These are phyloP conservation scores for Diddensiella santjacobensis DNA, from an alignment of 805 yeast genomes.

Conservation along the genomic window DNA sequence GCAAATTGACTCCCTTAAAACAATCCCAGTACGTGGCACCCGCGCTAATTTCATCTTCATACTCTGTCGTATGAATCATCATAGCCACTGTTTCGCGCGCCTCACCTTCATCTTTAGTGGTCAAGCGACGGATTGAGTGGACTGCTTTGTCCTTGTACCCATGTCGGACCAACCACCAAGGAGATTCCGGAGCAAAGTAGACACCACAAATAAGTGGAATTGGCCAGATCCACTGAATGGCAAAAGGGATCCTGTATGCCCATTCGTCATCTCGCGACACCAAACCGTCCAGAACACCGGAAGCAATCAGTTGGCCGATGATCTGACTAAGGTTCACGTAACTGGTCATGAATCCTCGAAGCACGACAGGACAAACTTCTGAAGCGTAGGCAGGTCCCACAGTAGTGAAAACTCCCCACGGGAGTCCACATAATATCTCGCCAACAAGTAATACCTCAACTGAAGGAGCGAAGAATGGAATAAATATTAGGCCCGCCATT, in stretches of 20 bases:
- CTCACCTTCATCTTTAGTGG: slow-evolving; percentile 1
- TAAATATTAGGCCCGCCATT: slow-evolving; percentile 40
- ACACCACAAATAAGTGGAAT: slow-evolving; percentile 39
- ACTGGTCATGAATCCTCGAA: slow-evolving; percentile 48
- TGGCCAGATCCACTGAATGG: slow-evolving; percentile 59
- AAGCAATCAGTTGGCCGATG: slow-evolving; percentile 52
- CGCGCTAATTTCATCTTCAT: slow-evolving; percentile 7
- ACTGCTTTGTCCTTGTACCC: slow-evolving; percentile 43
- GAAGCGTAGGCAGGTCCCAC: slow-evolving; percentile 50
- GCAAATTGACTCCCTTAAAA: slow-evolving; percentile 43
- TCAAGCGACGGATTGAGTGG: slow-evolving; percentile 36
- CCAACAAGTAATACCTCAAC: slow-evolving; percentile 37
- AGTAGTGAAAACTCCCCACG: slow-evolving; percentile 53
- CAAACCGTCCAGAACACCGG: slow-evolving; percentile 47
- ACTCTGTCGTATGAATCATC: slow-evolving; percentile 36
- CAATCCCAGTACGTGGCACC: slow-evolving; percentile 39
- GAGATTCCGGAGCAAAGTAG: slow-evolving; percentile 51
- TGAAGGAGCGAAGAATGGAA: slow-evolving; percentile 44
- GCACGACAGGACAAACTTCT: slow-evolving; percentile 51
- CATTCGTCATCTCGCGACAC: slow-evolving; percentile 27
- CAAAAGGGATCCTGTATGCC: slow-evolving; percentile 53
- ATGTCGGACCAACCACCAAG: slow-evolving; percentile 51
- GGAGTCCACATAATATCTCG: slow-evolving; percentile 37
- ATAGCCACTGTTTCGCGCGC: slow-evolving; percentile 30
- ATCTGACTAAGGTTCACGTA: slow-evolving; percentile 52